Evolutionary conservation across 768 basidiomycete genomes (phyloP).

Genomic region (Podaxis sp.): DNA sequence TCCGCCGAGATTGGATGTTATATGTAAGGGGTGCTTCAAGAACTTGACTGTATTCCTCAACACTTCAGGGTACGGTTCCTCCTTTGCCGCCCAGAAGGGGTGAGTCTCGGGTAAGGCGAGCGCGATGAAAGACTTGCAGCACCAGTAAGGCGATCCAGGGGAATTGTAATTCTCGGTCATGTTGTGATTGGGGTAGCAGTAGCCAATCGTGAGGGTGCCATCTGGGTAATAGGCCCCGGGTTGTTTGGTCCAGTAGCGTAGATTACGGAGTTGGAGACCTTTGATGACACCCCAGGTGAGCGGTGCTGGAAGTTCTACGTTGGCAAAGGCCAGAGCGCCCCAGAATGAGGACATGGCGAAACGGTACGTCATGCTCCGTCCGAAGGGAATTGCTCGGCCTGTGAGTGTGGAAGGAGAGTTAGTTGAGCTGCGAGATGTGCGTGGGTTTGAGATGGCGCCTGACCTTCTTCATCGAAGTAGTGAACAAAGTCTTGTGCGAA

Average conservation of each 20-base stretch:
- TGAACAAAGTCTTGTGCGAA: slow-evolving; percentile 73
- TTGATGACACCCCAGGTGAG: slow-evolving; percentile 76
- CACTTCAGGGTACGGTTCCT: slow-evolving; percentile 60
- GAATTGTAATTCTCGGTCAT: slow-evolving; percentile 83
- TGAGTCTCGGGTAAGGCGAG: slow-evolving; percentile 64
- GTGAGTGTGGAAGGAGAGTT: not conserved
- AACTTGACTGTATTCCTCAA: slow-evolving; percentile 48
- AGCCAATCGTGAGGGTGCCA: slow-evolving; percentile 73
- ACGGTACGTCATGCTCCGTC: slow-evolving; percentile 73
- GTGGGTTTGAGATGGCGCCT: slow-evolving; percentile 8
- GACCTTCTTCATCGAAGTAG: slow-evolving; percentile 75
- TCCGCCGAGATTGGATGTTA: slow-evolving; percentile 58
- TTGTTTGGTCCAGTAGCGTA: slow-evolving; percentile 70
- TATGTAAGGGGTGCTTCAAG: slow-evolving; percentile 65
- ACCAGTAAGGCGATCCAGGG: slow-evolving; percentile 79
- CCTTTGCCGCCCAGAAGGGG: slow-evolving; percentile 71
- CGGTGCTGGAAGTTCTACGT: slow-evolving; percentile 66
- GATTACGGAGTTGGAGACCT: slow-evolving; percentile 69
- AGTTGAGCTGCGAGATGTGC: not conserved
- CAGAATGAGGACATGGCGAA: slow-evolving; percentile 85
- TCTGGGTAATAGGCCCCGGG: slow-evolving; percentile 61
- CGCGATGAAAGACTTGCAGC: slow-evolving; percentile 73
- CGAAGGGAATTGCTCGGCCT: slow-evolving; percentile 78
- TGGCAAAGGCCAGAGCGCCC: slow-evolving; percentile 72
- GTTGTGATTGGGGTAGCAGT: slow-evolving; percentile 68